These are phyloP conservation scores for Fistulifera pelliculosa DNA, from an alignment of 108 stramenopile species.

Conservation along the genomic window DNA sequence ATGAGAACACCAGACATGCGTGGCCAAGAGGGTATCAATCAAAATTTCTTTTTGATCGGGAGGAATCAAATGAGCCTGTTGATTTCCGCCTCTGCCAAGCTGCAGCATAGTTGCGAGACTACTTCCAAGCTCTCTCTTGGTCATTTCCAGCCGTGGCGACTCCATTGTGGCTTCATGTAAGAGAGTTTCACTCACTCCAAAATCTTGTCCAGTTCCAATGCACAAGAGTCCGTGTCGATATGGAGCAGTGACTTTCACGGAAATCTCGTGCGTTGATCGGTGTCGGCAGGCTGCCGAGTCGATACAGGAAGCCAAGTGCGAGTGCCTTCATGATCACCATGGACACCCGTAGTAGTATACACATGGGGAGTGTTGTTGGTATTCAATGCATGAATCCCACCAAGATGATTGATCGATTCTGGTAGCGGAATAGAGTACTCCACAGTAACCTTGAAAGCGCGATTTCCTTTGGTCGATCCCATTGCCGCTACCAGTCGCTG, in stretches of 20 bases:
- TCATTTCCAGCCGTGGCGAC: background rate
- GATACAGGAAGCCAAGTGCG: conserved; percentile 72
- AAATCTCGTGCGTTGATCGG: conserved; percentile 54
- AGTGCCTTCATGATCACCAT: conserved; percentile 78
- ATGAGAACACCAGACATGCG: conserved; percentile 50
- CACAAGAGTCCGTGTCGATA: conserved; percentile 46
- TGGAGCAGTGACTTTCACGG: conserved; percentile 52
- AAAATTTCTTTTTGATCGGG: conserved; percentile 18
- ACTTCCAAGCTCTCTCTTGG: conserved; percentile 29
- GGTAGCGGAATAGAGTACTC: conserved; percentile 27
- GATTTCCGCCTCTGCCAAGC: conserved; percentile 1
- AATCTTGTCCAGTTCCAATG: conserved; percentile 69
- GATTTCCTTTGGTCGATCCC: background rate
- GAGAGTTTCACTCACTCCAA: conserved; percentile 40
- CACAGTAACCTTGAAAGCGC: conserved; percentile 27
- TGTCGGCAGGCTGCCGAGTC: conserved; percentile 70
- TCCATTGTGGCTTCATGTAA: conserved; percentile 31
- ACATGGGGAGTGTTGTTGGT: conserved; percentile 49
- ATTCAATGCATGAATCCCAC: conserved; percentile 36
- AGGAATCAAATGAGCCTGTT: conserved; percentile 45
- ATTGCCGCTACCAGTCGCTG: conserved; percentile 1
- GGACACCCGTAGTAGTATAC: conserved; percentile 63
- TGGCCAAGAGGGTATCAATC: conserved; percentile 47
- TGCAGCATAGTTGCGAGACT: conserved; percentile 31
- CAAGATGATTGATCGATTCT: conserved; percentile 16